Evolutionary conservation across 805 yeast species (phyloP).

Genomic region (Schizosaccharomyces lindneri): DNA sequence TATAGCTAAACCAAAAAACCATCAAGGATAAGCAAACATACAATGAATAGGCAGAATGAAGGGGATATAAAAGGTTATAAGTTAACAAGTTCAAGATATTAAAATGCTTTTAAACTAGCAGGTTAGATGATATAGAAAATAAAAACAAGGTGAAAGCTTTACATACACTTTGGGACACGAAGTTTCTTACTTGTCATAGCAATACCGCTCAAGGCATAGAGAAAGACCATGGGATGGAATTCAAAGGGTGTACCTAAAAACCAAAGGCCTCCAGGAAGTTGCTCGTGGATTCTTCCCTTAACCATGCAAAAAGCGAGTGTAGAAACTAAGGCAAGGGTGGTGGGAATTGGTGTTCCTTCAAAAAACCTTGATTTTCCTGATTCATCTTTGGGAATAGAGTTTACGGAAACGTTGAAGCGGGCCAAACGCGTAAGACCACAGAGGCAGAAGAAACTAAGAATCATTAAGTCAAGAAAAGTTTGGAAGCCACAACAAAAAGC

Average conservation of each 20-base stretch:
- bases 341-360: constrained; percentile 92
- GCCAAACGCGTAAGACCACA: constrained; percentile 90
- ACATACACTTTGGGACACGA: constrained; percentile 46
- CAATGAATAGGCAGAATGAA: no score
- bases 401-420: constrained; percentile 81
- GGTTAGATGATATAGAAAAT: neutral
- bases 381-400: constrained; percentile 72
- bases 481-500: constrained; percentile 82
- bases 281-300: constrained; percentile 16
- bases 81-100: neutral
- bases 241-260: constrained; percentile 35
- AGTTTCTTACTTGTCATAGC: constrained; percentile 77
- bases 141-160: neutral
- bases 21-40: no score
- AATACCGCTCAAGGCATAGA: constrained; percentile 62
- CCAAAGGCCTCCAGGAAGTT: constrained; percentile 41
- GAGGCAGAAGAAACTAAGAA: constrained; percentile 61
- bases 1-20: no score
- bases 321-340: constrained; percentile 49
- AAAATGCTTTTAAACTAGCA: neutral
- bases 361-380: constrained; percentile 73
- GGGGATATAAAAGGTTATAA: no score
- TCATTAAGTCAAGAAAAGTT: constrained; percentile 52
- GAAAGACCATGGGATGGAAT: constrained; percentile 42
- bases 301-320: constrained; percentile 46